phyloP scores from a whole-genome alignment of 305 asterid species.

The Fraxinus velutina region DNA sequence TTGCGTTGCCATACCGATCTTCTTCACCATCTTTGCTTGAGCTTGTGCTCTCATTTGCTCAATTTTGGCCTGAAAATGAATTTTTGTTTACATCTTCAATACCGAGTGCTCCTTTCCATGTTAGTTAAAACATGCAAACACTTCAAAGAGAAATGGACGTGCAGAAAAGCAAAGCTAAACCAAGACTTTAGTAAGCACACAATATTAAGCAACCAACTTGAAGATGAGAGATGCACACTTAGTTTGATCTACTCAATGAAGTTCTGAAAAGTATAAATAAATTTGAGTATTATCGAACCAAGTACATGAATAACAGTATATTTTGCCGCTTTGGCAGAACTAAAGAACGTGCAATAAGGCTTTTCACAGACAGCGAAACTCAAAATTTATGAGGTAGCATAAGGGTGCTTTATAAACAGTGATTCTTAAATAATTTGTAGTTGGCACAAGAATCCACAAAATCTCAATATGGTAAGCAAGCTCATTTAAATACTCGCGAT shows the following conservation, averaged over 20 bases:
- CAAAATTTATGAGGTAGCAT: neutral
- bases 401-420: neutral
- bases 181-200: neutral
- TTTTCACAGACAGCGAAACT: neutral
- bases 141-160: neutral
- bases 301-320: neutral
- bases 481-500: neutral
- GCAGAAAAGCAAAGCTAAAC: neutral
- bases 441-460: neutral
- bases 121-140: neutral
- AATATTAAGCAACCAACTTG: neutral
- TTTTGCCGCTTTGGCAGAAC: neutral
- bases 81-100: constrained; percentile 3
- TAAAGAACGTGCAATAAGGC: neutral
- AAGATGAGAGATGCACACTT: neutral
- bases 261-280: neutral
- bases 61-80: constrained; percentile 24
- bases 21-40: constrained; percentile 79
- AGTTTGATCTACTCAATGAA: neutral
- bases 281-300: neutral
- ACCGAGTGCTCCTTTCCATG: neutral
- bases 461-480: neutral
- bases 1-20: constrained; percentile 76
- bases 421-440: neutral
- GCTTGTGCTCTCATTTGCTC: constrained; percentile 82